A percentile compares a stretch with the other conserved stretches of the same genome.
phyloP scores from a whole-genome alignment of 768 basidiomycete species.

The Baorangia bicolor region DNA sequence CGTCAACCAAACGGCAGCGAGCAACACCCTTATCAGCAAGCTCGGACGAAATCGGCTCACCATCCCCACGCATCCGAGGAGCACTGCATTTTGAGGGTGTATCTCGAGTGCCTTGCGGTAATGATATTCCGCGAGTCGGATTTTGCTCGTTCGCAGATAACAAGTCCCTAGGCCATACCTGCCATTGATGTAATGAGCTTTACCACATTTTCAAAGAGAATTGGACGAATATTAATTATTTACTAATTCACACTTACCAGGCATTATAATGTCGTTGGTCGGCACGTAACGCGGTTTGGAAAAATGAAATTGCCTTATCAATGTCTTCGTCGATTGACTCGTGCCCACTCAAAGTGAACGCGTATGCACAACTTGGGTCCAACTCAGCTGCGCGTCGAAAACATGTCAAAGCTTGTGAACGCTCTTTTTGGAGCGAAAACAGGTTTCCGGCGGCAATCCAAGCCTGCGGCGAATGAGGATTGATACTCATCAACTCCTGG shows the following conservation, averaged over 20 bases:
- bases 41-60: constrained; percentile 52
- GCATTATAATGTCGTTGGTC: constrained; percentile 97
- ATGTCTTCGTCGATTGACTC: constrained; percentile 96
- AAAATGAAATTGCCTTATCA: constrained; percentile 88
- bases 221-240: not conserved
- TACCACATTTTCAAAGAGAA: not conserved
- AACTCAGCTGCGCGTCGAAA: constrained; percentile 89
- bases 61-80: constrained; percentile 94
- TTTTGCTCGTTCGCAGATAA: constrained; percentile 92
- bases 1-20: constrained; percentile 11
- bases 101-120: constrained; percentile 90
- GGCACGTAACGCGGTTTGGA: constrained; percentile 86
- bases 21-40: constrained; percentile 19
- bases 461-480: constrained; percentile 78
- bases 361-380: constrained; percentile 90
- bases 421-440: constrained; percentile 94
- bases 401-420: constrained; percentile 88
- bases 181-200: constrained; percentile 30
- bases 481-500: constrained; percentile 85
- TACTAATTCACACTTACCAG: constrained; percentile 61
- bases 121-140: constrained; percentile 93
- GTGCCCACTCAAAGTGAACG: constrained; percentile 94
- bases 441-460: constrained; percentile 98
- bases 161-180: constrained; percentile 99
- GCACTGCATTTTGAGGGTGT: constrained; percentile 93